Base-by-base conservation (phyloP, 306 rosid genomes). In the Canavalia gladiata region DNA sequence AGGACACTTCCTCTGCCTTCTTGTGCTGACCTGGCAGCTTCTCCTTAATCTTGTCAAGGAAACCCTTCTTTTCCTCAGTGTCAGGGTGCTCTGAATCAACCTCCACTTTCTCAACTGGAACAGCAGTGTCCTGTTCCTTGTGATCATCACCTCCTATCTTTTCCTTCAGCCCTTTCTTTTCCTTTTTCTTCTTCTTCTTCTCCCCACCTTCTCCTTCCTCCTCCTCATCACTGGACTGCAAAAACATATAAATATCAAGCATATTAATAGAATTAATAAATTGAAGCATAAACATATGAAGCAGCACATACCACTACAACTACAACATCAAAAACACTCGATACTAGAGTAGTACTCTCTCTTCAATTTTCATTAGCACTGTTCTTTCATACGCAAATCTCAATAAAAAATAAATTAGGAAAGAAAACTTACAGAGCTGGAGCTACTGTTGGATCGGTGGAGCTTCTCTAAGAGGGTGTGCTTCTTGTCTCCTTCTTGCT, bases 171-270 rank as follows among this genome's bases (percentile, higher is more conserved):
- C 83, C 87, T 86, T 84, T 82, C 83, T 84, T 86, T 49, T 86
- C 86, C 86, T 84, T 84, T 79, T 76, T 87, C 79, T 74, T 84
- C 84, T 83, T 85, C 85, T 78, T 86, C 51, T 78, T 78, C 56
- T 75, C 64, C 85, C 6, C 79, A 39, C 31, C 52, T 42, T 66
- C 87, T 46, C 81, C 93, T 45, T 67, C 90, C 2, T 82, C 86
- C 69, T 85, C 90, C 75, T 92, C 97, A 0, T 89, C 92, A 52
- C 95, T 89, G 0, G 94, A 88, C 95, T 92, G 90, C 50, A 79
- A 90, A 89, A 45, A 79, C 2, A 11, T 2, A 60, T 8, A 11
- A 7, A 64, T 7, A 37, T 13, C 8, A 12, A 35, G 18, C 41
- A 9, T 9, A 3, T 18, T 9, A 2, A 56, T 2, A 69, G 8